phyloP scores from a whole-genome alignment of 2,329 filamentous ascomycete species.

The Epichloe sp. region DNA sequence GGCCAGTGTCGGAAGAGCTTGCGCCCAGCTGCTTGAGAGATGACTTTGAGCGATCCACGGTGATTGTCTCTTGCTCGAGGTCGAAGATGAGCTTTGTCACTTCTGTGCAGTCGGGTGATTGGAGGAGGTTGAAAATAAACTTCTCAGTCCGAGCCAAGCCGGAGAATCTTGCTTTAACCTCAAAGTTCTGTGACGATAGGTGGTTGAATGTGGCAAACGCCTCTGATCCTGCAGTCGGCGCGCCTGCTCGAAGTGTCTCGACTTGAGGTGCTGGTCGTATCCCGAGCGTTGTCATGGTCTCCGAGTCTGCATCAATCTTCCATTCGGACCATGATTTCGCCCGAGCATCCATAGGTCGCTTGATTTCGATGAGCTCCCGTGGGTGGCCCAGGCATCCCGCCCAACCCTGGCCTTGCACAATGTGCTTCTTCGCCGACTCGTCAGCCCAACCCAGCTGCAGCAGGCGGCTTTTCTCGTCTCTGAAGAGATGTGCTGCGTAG shows the following conservation, averaged over 20 bases:
- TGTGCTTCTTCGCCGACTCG: slow-evolving; percentile 6
- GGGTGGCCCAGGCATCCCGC: slow-evolving; percentile 9
- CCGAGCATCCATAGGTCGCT: background rate
- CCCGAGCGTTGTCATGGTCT: slow-evolving; percentile 8
- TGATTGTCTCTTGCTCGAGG: slow-evolving; percentile 6
- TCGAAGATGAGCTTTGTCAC: slow-evolving; percentile 10
- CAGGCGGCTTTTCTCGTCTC: slow-evolving; percentile 7
- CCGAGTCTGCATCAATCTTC: slow-evolving; percentile 5
- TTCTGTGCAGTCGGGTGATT: slow-evolving; percentile 5
- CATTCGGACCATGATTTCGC: slow-evolving; percentile 4
- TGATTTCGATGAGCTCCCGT: slow-evolving; percentile 6
- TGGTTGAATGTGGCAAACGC: background rate
- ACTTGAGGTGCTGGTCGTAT: slow-evolving; percentile 8
- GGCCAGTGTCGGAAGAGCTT: background rate
- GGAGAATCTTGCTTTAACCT: slow-evolving; percentile 4
- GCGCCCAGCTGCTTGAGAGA: slow-evolving; percentile 6
- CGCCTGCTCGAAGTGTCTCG: slow-evolving; percentile 1
- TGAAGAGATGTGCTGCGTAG: slow-evolving; percentile 13
- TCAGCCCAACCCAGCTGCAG: slow-evolving; percentile 11
- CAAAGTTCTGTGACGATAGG: slow-evolving; percentile 3
- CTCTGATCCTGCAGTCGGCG: background rate
- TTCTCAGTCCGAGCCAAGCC: slow-evolving; percentile 2
- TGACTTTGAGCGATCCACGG: slow-evolving; percentile 9
- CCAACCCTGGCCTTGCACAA: slow-evolving; percentile 8
- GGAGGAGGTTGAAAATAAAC: slow-evolving; percentile 4